A percentile compares a stretch with the other conserved stretches of the same genome.
Conservation (phyloP, 164 flowering plant species). For the Nelumbo lutea region DNA sequence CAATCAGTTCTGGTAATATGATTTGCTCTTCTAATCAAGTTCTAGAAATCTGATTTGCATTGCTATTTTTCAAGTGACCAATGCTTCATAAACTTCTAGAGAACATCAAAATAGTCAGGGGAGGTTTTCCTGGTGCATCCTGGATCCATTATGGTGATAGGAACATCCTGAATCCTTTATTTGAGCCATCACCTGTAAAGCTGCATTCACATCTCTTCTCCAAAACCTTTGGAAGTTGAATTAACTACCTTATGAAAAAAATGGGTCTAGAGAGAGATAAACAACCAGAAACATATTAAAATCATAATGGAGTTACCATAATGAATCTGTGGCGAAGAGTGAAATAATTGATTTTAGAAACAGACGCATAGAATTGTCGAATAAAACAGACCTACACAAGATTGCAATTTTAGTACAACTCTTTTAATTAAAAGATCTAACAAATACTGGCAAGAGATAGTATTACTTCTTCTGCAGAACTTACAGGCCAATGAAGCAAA, state of each 20-base stretch:
- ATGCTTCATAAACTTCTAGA: too few relatives aligned
- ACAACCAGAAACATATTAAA: background rate
- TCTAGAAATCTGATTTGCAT: too few relatives aligned
- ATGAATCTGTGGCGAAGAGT: constrained; percentile 72
- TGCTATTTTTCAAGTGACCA: too few relatives aligned
- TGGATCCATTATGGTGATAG: too few relatives aligned
- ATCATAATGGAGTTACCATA: constrained; percentile 27
- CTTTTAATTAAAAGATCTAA: too few relatives aligned
- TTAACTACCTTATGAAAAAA: constrained; percentile 26
- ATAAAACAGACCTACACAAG: constrained; percentile 42
- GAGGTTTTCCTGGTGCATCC: too few relatives aligned
- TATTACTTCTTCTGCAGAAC: constrained; percentile 3
- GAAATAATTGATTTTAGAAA: constrained; percentile 53
- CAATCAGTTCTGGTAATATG: too few relatives aligned
- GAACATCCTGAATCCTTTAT: constrained; percentile 20
- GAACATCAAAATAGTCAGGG: too few relatives aligned
- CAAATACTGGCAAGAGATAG: too few relatives aligned
- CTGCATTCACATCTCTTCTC: constrained; percentile 40
- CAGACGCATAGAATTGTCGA: constrained; percentile 44
- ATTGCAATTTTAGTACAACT: too few relatives aligned
- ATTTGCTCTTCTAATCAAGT: too few relatives aligned
- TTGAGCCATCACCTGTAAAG: constrained; percentile 42
- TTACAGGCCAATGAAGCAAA: constrained; percentile 54
- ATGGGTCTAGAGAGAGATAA: constrained; percentile 31
- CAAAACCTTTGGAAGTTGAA: constrained; percentile 47